Percentiles rank a stretch among this genome's conserved stretches.
Conservation (phyloP, 2,329 filamentous ascomycete genomes). For the Trichoderma hamatum region DNA sequence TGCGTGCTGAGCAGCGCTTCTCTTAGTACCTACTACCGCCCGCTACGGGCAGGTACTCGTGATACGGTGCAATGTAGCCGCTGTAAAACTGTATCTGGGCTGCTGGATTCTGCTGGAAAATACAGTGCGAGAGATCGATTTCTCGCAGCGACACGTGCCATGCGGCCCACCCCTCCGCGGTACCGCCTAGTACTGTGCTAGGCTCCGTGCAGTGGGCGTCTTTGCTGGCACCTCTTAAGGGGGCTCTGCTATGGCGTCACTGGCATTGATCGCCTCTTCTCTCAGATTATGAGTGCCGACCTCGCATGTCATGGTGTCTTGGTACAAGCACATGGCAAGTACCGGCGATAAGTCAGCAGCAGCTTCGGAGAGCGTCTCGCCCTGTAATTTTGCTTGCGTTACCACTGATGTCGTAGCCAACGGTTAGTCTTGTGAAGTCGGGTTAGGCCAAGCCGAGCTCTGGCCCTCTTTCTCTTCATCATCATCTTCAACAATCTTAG, state of each 20-base stretch:
- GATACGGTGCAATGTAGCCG: not conserved
- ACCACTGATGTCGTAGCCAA: not conserved
- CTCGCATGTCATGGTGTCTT: constrained; percentile 2
- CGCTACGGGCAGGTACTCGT: not conserved
- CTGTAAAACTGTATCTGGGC: not conserved
- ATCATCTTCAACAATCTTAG: not conserved
- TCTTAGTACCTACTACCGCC: not conserved
- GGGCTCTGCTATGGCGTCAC: constrained; percentile 38
- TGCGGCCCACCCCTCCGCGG: not conserved
- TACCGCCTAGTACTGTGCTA: not conserved
- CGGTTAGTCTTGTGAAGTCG: not conserved
- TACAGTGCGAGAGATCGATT: not conserved
- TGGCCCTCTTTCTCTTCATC: not conserved
- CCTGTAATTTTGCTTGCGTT: not conserved
- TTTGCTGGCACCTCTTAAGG: constrained; percentile 22
- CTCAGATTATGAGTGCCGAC: constrained; percentile 29
- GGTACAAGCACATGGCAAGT: not conserved
- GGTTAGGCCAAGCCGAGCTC: not conserved
- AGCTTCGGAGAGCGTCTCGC: not conserved
- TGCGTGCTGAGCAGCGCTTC: not conserved
- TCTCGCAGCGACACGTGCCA: not conserved
- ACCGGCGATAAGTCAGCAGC: not conserved
- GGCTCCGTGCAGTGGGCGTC: not conserved
- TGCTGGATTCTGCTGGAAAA: not conserved
- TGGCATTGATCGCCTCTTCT: constrained; percentile 34